Base-by-base conservation (phyloP, 371 early-diverging fungal species). In the Coemansia sp. region DNA sequence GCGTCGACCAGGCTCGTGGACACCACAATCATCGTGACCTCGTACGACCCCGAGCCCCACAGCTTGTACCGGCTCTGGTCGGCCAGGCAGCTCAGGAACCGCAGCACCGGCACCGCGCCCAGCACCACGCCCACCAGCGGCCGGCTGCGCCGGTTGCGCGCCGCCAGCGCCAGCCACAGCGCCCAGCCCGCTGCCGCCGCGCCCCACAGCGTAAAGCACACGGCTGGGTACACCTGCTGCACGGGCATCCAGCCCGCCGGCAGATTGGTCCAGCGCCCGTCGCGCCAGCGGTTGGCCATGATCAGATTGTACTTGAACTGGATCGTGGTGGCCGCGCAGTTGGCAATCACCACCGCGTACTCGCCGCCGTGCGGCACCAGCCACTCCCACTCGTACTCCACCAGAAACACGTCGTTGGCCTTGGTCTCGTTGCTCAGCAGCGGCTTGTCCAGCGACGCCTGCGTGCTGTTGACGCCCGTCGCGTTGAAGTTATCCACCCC, bases 161-260 rank as follows among this genome's bases (percentile, higher is more conserved):
- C 10, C 34, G 57, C 55, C 30, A 41, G 49, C 16, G 26, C 61
- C 40, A 60, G 64, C 40, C 50, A 36, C n/a, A 20, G 14, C 14
- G 38, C 55, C 74, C 74, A 73, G 16, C 36, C 34, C 40, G 43
- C 54, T 20, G 55, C 41, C 2, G 74, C 69, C 7, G 43, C 31
- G 10, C 57, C 70, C 74, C 74, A 73, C 32, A 73, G 43, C 26
- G 74, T 48, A n/a, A 68, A 69, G 55, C 74, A 54, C 7, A 57
- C 62, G 0, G 65, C 65, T 26, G 74, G 65, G 26, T 59, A 65
- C 39, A 64, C 63, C 34, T 51, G 61, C 55, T 73, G 69, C 49
- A 69, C 65, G 7, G 74, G 74, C 69, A 73, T 73, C 74, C 74
- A 73, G 2, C 74, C 74, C 9, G 74, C 74, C n/a, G 69, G 65